Base-by-base conservation (phyloP, 2,329 filamentous ascomycete genomes). In the Canariomyces notabilis region DNA sequence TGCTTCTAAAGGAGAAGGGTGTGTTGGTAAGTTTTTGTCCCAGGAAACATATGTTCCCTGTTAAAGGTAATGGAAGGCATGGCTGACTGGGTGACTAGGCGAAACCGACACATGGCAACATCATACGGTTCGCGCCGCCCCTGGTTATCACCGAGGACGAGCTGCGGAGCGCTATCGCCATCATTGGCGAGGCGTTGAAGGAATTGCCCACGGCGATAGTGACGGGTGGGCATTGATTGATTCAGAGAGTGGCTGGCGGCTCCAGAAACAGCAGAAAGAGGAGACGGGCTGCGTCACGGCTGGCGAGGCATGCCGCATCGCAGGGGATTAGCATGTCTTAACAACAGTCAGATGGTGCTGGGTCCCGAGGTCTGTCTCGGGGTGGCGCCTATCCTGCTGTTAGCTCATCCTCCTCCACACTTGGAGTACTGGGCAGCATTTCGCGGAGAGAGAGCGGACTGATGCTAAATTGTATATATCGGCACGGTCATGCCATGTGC, bases 81-180 rank as follows among this genome's bases (percentile, higher is more conserved):
- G 38, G 34, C n/a, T 51, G 36, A 46, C 42, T 61, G 44, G 59
- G 50, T 22, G 36, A 12, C 3, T 65, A 95, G 89, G 93, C 93
- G 60, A 98, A 98, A 79, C 93, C 93, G 22, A 98, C 93, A 6
- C 93, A 98, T 68, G 85, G 95, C 63, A 96, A 97, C 69, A 97
- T 98, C 66, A 98, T 98, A 65, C 87, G 93, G 48, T 85, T 98
- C 52, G 93, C 93, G n/a, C 93, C 93, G 37, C 93, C 93, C 16
- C 75, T 98, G 44, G 89, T 98, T 55, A 97, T 98, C 61, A 89
- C 84, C 20, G 89, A 97, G 62, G 79, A 84, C 50, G 82, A 98
- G 70, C 84, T 98, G 56, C 76, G 82, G 57, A 79, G 82, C 62
- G 85, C 91, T 1, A 66, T 97, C 44, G 67, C 67, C 42, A 91